Base-by-base conservation (phyloP, 108 stramenopile genomes). In the Aurantiochytrium sp. region DNA sequence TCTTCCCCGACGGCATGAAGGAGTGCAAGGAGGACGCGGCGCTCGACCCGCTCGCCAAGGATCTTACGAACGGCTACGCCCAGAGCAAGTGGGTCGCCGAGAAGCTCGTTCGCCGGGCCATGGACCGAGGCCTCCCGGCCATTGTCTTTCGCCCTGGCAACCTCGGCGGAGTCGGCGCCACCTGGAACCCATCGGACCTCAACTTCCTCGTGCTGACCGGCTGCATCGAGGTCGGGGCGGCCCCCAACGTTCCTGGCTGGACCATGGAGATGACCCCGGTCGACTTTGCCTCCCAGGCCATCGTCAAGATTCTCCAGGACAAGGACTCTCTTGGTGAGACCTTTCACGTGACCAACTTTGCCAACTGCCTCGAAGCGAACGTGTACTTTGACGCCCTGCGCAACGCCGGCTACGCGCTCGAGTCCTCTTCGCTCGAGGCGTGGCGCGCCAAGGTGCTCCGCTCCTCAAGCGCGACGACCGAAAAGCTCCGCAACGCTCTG, bases 11-110 rank as follows among this genome's bases (percentile, higher is more conserved):
- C 34, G 86, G 68, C 52, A n/a, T 48, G 37, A 89, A 89, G 87
- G 69, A 88, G n/a, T 87, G 89, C 55, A 88, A 68, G 89, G 92
- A 92, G 36, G 48, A 31, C 8, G 89, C 89, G 4, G 68, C 50
- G 17, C 55, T 92, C 45, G 86, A 90, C 86, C 81, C 50, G 45
- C 87, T 87, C 54, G 91, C 88, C 90, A 89, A 89, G 52, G 68
- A 55, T 50, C 85, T 12, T 68, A 69, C 65, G 30, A 93, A 95
- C 85, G 95, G 95, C 27, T 95, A 95, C 89, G 93, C 92, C 8
- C 93, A 94, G 88, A 92, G 92, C 50, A 95, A 95, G 68, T 95
- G 95, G 95, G 95, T 94, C 48, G 94, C 94, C 6, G 95, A 95
- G 88, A 87, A 92, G 81, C 91, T 95, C 90, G 92, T 93, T 55